Percentiles rank a stretch among this genome's conserved stretches.
phyloP scores from a whole-genome alignment of 1,139 yeast genomes.

The Wickerhamomyces sp. region DNA sequence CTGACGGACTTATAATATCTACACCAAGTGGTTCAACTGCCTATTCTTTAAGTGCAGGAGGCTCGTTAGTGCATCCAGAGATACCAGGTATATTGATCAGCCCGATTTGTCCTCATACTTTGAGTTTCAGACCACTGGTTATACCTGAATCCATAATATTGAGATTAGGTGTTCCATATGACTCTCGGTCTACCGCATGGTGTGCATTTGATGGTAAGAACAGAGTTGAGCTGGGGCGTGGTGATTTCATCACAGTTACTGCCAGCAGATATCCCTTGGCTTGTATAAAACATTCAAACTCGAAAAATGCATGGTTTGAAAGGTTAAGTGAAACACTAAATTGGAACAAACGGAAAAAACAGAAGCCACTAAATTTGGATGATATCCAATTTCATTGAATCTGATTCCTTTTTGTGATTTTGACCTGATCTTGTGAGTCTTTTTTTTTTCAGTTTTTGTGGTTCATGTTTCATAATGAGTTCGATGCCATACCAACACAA shows the following conservation, averaged over 20 bases:
- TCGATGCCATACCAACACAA: too few species aligned
- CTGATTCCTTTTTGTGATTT: neutral
- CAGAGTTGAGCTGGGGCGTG: conserved; percentile 59
- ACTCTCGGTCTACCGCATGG: conserved; percentile 71
- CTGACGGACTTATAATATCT: conserved; percentile 80
- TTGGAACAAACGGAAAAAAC: conserved; percentile 52
- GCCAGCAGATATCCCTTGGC: conserved; percentile 77
- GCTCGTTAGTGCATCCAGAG: conserved; percentile 82
- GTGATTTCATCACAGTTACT: conserved; percentile 67
- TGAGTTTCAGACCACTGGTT: conserved; percentile 77
- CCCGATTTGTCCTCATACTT: conserved; percentile 83
- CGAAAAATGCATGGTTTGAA: conserved; percentile 45
- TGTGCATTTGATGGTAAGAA: conserved; percentile 79
- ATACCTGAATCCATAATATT: conserved; percentile 69
- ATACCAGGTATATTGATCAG: conserved; percentile 77
- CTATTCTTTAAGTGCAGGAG: conserved; percentile 82
- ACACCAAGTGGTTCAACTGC: conserved; percentile 95
- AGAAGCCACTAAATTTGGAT: conserved; percentile 27
- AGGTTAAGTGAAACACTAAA: conserved; percentile 43
- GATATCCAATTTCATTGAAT: neutral
- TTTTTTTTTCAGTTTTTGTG: neutral
- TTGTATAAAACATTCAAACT: conserved; percentile 47
- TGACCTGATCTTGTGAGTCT: neutral
- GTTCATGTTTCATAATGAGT: too few species aligned
- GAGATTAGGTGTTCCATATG: conserved; percentile 62